phyloP scores from a whole-genome alignment of 83 land plant species.

The Thuja plicata region DNA sequence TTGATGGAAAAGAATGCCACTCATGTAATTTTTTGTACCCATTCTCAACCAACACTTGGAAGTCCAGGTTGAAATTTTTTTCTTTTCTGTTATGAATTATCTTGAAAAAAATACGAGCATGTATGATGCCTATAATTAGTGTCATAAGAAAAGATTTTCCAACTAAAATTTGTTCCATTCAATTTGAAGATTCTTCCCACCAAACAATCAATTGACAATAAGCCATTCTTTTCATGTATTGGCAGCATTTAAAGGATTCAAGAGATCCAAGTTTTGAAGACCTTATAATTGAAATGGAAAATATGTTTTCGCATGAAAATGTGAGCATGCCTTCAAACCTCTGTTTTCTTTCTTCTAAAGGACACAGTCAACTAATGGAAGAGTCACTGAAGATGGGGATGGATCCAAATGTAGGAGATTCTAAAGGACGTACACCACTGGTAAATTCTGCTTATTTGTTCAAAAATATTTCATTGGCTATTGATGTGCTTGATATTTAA shows the following conservation, averaged over 20 bases:
- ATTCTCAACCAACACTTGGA: not conserved
- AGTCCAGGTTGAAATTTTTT: not conserved
- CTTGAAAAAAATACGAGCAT: not conserved
- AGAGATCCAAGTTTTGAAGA: constrained; percentile 12
- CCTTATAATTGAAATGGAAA: not conserved
- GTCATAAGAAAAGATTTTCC: too few relatives aligned
- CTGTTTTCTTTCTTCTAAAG: constrained; percentile 35
- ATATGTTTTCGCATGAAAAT: constrained; percentile 11
- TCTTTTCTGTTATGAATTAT: not conserved
- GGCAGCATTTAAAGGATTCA: constrained; percentile 12
- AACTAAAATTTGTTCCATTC: not conserved
- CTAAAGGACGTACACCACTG: constrained; percentile 61
- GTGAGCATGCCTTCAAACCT: constrained; percentile 26
- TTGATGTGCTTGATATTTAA: not conserved
- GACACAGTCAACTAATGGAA: constrained; percentile 48
- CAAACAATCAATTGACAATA: not conserved
- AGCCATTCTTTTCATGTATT: not conserved
- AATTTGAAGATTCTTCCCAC: not conserved
- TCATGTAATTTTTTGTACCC: not conserved
- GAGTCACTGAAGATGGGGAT: constrained; percentile 47
- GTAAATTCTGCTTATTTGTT: constrained; percentile 19
- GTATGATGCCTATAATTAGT: not conserved
- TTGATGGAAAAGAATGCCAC: not conserved
- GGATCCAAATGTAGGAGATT: constrained; percentile 58
- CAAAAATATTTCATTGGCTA: not conserved